Evolutionary conservation across 2,329 filamentous ascomycete genomes (phyloP).

Genomic region (Dactylella cylindrospora): DNA sequence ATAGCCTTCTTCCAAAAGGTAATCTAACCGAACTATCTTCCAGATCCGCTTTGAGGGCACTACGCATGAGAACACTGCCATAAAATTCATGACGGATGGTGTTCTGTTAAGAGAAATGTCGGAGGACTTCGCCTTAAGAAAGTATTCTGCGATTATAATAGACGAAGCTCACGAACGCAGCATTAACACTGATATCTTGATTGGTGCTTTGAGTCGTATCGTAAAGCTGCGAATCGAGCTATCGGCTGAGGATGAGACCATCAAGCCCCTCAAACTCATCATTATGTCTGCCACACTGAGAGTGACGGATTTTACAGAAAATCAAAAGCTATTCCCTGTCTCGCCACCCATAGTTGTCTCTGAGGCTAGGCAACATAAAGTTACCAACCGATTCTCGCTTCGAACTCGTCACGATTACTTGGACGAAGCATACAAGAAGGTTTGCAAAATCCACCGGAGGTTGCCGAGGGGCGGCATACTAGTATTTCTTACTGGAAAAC

Average conservation of each 20-base stretch:
- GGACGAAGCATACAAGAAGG: constrained; percentile 84
- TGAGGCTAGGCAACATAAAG: constrained; percentile 87
- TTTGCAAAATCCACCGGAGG: constrained; percentile 83
- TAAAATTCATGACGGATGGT: constrained; percentile 99
- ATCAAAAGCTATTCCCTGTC: constrained; percentile 72
- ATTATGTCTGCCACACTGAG: constrained; percentile 97
- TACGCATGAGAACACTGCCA: constrained; percentile 73
- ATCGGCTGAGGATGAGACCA: constrained; percentile 68
- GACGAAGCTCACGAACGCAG: constrained; percentile 97
- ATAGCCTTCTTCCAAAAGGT: background rate
- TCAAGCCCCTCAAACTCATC: constrained; percentile 76
- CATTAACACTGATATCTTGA: constrained; percentile 96
- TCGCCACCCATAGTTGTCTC: constrained; percentile 83
- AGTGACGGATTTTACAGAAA: constrained; percentile 86
- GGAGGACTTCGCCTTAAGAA: constrained; percentile 80
- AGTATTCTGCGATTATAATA: constrained; percentile 91
- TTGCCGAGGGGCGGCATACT: constrained; percentile 84
- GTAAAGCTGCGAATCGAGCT: constrained; percentile 79
- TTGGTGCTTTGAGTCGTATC: constrained; percentile 92
- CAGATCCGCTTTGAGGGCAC: constrained; percentile 91
- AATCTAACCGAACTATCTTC: background rate
- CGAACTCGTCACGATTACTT: constrained; percentile 84
- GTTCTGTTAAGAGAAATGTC: constrained; percentile 88
- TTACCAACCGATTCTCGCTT: constrained; percentile 84
- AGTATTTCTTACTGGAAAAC: constrained; percentile 90